A percentile compares a stretch with the other conserved stretches of the same genome.
Evolutionary conservation across 352 stramenopile genomes (phyloP).

Genomic region (Pythium utonaiense): DNA sequence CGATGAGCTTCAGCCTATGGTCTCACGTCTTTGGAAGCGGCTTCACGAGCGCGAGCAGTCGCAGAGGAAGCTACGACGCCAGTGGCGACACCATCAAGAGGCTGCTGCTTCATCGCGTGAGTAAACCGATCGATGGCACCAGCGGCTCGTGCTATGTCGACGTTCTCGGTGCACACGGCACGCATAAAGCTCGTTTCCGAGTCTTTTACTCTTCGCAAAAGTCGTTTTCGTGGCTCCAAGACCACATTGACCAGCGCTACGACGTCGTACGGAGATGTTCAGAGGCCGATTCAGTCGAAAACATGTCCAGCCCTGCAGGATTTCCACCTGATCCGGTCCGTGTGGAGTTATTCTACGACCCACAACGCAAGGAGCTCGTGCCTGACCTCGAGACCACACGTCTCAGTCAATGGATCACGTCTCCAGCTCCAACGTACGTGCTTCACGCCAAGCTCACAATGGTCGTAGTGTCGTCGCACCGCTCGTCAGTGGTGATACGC

Average conservation of each 20-base stretch:
- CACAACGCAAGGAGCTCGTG: slow-evolving; percentile 17
- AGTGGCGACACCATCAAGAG: not conserved
- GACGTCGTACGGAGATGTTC: not conserved
- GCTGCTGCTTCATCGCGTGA: slow-evolving; percentile 5
- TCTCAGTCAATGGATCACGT: slow-evolving; percentile 3
- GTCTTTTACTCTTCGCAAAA: slow-evolving; percentile 30
- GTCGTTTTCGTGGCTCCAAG: slow-evolving; percentile 35
- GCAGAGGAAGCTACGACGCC: not conserved
- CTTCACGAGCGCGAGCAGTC: not conserved
- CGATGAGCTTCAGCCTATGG: slow-evolving; percentile 13
- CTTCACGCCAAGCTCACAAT: slow-evolving; percentile 22
- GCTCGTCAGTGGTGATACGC: not conserved
- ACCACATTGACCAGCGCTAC: slow-evolving; percentile 21
- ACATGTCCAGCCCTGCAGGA: not conserved
- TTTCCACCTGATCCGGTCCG: not conserved
- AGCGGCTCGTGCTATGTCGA: slow-evolving; percentile 20
- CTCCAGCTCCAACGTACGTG: not conserved
- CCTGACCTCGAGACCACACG: not conserved
- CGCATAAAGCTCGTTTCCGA: slow-evolving; percentile 20
- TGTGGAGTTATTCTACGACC: slow-evolving; percentile 31
- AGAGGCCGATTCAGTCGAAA: not conserved
- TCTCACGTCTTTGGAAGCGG: slow-evolving; percentile 9
- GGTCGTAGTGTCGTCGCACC: slow-evolving; percentile 16
- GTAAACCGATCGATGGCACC: not conserved
- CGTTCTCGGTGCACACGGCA: slow-evolving; percentile 11